phyloP scores from a whole-genome alignment of 2,329 filamentous ascomycete species.

The Thielaviopsis populi region DNA sequence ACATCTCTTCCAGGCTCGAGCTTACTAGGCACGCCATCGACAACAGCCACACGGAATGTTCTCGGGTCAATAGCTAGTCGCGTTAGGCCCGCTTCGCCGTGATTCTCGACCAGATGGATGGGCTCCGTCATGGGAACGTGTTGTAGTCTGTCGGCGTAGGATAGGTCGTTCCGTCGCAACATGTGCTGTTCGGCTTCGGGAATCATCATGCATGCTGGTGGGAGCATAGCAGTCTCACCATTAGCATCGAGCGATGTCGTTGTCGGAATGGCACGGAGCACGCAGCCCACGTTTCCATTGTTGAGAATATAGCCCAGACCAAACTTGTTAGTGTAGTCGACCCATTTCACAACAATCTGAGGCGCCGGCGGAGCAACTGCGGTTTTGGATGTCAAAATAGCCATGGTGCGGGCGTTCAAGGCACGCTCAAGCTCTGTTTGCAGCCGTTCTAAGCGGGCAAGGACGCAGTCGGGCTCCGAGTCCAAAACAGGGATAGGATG shows the following conservation, averaged over 20 bases:
- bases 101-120: conserved; percentile 62
- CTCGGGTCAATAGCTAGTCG: conserved; percentile 50
- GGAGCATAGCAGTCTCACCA: conserved; percentile 38
- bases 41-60: conserved; percentile 40
- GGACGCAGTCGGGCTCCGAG: conserved; percentile 42
- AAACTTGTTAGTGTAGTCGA: conserved; percentile 79
- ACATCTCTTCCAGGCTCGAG: conserved; percentile 47
- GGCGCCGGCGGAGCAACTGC: conserved; percentile 41
- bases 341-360: conserved; percentile 62
- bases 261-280: conserved; percentile 36
- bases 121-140: conserved; percentile 46
- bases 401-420: conserved; percentile 48
- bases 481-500: conserved; percentile 34
- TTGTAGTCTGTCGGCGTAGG: conserved; percentile 43
- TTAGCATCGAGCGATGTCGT: conserved; percentile 27
- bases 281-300: conserved; percentile 65
- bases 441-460: conserved; percentile 40
- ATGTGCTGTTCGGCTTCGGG: conserved; percentile 58
- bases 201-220: conserved; percentile 57
- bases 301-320: conserved; percentile 72
- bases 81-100: conserved; percentile 46
- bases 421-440: conserved; percentile 47
- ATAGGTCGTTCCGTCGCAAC: conserved; percentile 41
- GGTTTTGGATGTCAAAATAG: conserved; percentile 41
- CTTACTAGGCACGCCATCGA: conserved; percentile 45